phyloP scores from a whole-genome alignment of 2,329 filamentous ascomycete species.

The Chrysoporthe cubensis region DNA sequence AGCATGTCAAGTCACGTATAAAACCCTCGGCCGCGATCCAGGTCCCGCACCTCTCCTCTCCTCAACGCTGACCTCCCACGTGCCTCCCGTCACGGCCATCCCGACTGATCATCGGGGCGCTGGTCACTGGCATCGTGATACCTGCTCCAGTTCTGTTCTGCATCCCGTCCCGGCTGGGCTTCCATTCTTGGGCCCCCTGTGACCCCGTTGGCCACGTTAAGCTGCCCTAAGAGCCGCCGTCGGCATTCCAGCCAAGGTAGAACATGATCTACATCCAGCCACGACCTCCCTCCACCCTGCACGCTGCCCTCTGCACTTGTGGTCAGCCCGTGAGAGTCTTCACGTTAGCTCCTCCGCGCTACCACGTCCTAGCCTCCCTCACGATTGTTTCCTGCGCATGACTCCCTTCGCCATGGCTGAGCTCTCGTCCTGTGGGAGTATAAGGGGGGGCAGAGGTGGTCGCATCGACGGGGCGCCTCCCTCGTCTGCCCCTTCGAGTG shows the following conservation, averaged over 20 bases:
- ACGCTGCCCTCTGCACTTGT: background rate
- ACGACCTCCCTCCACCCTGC: background rate
- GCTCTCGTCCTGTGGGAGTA: background rate
- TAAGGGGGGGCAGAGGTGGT: conserved; percentile 3
- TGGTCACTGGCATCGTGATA: background rate
- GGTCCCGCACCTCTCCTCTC: background rate
- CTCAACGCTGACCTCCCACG: background rate
- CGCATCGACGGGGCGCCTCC: background rate
- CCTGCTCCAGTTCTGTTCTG: background rate
- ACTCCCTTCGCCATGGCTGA: conserved; percentile 11
- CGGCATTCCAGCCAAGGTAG: conserved; percentile 15
- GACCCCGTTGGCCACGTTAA: background rate
- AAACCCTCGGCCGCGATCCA: background rate
- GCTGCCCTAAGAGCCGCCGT: conserved; percentile 4
- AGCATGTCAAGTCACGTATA: background rate
- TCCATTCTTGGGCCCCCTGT: conserved; percentile 4
- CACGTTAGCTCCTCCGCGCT: background rate
- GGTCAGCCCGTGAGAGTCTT: background rate
- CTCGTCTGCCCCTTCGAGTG: background rate
- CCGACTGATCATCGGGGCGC: background rate
- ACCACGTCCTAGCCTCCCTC: conserved; percentile 13
- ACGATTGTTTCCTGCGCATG: conserved; percentile 11
- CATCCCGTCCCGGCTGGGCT: background rate
- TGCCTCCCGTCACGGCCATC: background rate
- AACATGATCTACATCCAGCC: conserved; percentile 7